These are phyloP conservation scores for Limnanthes douglasii DNA, from an alignment of 345 rosid genomes.

Conservation along the genomic window DNA sequence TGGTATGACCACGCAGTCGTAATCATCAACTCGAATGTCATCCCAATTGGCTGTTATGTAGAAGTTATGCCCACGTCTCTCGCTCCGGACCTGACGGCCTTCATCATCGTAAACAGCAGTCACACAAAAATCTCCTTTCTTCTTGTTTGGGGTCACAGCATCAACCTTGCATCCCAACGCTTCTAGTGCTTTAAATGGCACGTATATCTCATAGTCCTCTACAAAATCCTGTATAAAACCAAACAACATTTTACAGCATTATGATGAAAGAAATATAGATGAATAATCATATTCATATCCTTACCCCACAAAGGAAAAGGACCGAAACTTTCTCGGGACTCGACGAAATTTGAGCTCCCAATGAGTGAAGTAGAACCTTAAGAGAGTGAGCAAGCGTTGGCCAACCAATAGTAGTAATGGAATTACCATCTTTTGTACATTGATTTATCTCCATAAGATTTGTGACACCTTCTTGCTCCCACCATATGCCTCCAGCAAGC, in stretches of 20 bases:
- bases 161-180: slow-evolving; percentile 34
- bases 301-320: slow-evolving; percentile 30
- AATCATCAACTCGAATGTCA: slow-evolving; percentile 17
- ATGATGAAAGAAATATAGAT: background rate
- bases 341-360: slow-evolving; percentile 17
- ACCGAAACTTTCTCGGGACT: slow-evolving; percentile 11
- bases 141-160: slow-evolving; percentile 29
- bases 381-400: slow-evolving; percentile 23
- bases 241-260: background rate
- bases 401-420: slow-evolving; percentile 32
- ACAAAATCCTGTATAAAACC: slow-evolving; percentile 25
- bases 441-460: slow-evolving; percentile 26
- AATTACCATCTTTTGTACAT: slow-evolving; percentile 28
- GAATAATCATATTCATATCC: slow-evolving; percentile 2
- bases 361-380: slow-evolving; percentile 20
- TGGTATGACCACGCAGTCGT: slow-evolving; percentile 31
- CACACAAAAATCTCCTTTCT: slow-evolving; percentile 26
- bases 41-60: slow-evolving; percentile 24
- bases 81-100: slow-evolving; percentile 21
- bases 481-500: slow-evolving; percentile 31
- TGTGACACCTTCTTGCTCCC: slow-evolving; percentile 24
- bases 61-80: slow-evolving; percentile 37
- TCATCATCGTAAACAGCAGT: slow-evolving; percentile 29
- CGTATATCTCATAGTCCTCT: slow-evolving; percentile 32
- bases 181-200: slow-evolving; percentile 33